Evolutionary conservation across 2,329 filamentous ascomycete species (phyloP).

Genomic region (Nothophaeocryptopus gaeumannii): DNA sequence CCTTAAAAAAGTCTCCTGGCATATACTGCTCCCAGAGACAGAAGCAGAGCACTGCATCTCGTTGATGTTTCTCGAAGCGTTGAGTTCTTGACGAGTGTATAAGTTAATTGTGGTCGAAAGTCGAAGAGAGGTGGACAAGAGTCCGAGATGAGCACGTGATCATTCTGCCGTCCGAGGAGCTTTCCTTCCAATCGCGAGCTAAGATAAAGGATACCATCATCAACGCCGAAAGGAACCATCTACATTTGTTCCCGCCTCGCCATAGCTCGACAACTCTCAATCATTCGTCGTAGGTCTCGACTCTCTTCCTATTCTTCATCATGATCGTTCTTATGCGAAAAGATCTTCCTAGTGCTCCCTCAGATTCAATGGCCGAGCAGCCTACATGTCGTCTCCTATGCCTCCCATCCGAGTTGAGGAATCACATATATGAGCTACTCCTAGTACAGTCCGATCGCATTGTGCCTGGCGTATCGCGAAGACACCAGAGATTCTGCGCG

Average conservation of each 20-base stretch:
- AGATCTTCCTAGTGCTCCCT: slow-evolving; percentile 1
- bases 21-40: too few species aligned
- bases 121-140: too few species aligned
- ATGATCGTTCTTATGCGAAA: slow-evolving; percentile 22
- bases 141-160: too few species aligned
- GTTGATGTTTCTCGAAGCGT: too few species aligned
- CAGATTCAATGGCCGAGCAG: slow-evolving; percentile 12
- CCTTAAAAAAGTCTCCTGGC: too few species aligned
- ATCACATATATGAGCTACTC: slow-evolving; percentile 52
- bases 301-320: background rate
- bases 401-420: slow-evolving; percentile 59
- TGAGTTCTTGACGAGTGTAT: too few species aligned
- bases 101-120: too few species aligned
- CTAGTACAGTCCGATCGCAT: slow-evolving; percentile 29
- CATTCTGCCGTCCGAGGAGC: too few species aligned
- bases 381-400: slow-evolving; percentile 34
- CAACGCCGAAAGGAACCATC: background rate
- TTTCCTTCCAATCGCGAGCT: too few species aligned
- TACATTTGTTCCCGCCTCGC: background rate
- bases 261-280: background rate
- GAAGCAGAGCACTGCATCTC: too few species aligned
- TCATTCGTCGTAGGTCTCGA: background rate
- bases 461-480: background rate
- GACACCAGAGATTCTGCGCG: slow-evolving; percentile 40
- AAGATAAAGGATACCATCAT: too few species aligned